Evolutionary conservation across 2,329 filamentous ascomycete species (phyloP), one percentile per base, ranked within the genome.

Genomic region (Cercospora janseana): DNA sequence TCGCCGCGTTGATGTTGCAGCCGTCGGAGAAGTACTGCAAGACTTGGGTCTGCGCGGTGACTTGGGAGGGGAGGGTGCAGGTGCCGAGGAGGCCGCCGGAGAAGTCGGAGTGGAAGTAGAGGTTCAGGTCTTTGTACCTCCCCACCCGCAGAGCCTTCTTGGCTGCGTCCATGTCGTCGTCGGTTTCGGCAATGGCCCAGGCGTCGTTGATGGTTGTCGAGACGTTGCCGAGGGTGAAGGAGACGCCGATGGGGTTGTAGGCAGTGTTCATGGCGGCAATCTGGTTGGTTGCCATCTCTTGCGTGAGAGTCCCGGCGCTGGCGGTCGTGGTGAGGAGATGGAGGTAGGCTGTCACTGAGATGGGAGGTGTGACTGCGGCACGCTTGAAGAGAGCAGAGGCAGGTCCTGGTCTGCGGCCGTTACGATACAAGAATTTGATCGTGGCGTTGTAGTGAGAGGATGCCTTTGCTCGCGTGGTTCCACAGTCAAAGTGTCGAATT

Each of bases 71-170:
- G 15, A 81, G 66, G 0, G 75, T 79, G 68, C 79, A 82, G 45
- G 76, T 77, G 2, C 79, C 79, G 2, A 82, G 70, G 3, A 81
- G 66, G 42, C 64, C 65, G 46, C 69, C 68, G 4, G 61, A 50
- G 20, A 82, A 70, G 49, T 81, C 71, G 24, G 75, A 77, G 64
- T 81, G 77, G 69, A 81, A 82, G 68, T 81, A 82, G 52, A 83
- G 69, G 63, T 83, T 83, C 27, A 82, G 70, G 1, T 74, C 73
- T 29, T 60, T 55, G 65, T 83, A 83, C 29, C 64, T 74, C 44
- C 80, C 79, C 51, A 72, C 67, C 16, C 79, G 77, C 2, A 82
- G 73, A 2, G 73, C 64, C 18, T 66, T 62, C 63, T 82, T 82
- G 75, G 81, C 78, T 7, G 56, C 69, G 38, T 73, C 61, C 56